Base-by-base conservation (phyloP, 2,329 filamentous ascomycete genomes). In the Elsinoe batatas region DNA sequence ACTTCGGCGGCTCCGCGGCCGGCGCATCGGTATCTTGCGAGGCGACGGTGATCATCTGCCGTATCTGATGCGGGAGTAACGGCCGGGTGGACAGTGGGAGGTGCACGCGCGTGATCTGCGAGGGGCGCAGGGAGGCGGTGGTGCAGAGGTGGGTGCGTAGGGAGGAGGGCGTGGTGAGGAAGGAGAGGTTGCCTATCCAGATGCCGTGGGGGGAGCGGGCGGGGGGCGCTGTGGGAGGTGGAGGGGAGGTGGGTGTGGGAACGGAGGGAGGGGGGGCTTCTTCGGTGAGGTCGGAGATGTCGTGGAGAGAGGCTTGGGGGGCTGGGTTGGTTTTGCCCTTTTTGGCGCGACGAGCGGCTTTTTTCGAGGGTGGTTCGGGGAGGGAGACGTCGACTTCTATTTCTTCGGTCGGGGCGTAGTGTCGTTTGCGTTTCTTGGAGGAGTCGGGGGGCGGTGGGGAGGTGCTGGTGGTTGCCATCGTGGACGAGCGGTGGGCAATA, bases 111-210 rank as follows among this genome's bases (percentile, higher is more conserved):
- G 90, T 95, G 62, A 98, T 93, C 59, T 83, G 80, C 49, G 82
- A 79, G 56, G 82, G 78, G 10, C 67, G 65, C 58, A 80, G 76
- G 15, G 68, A 65, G 5, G 83, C 83, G 67, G 83, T 81, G 36
- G 83, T 79, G 33, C 85, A 79, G n/a, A 98, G 74, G 79, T 95
- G 97, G 58, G 79, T 80, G 64, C 85, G 83, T 49, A 98, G 74
- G 59, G 89, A 83, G 11, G 81, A 75, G 58, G 85, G 83, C 43
- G 86, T 93, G 38, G 85, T 76, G 46, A 80, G 82, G 76, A 91
- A 98, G n/a, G 87, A 82, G 60, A 98, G 73, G 71, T 98, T 98
- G 64, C 94, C 93, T 63, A 98, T 88, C 93, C 93, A 98, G 61
- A 98, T 82, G 59, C 90, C 88, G 70, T 89, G 83, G 15, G 87